Base-by-base conservation (phyloP, 352 stramenopile species). In the Aphanomyces cochlioides region DNA sequence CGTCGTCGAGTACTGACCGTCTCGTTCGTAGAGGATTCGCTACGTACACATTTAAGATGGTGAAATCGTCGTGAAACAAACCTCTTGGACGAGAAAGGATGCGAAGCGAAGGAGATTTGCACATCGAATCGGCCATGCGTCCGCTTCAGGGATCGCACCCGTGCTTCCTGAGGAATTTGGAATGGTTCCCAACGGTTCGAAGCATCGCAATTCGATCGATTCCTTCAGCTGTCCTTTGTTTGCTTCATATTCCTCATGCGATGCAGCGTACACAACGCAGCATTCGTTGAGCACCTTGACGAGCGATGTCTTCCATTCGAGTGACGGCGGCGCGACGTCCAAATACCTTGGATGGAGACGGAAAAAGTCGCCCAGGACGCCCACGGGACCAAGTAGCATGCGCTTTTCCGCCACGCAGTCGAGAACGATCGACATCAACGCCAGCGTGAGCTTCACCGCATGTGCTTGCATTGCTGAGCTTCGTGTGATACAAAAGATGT, bases 301-400 rank as follows among this genome's bases (percentile, higher is more conserved):
- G 43, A 93, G 63, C 8, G 69, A 73, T 41, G 83, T 75, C 56
- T 90, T 39, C 38, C 90, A 90, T 17, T 59, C 64, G 21, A 61
- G 57, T 0, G 56, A 59, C 5, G 88, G 79, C 5, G 89, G 15
- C 12, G 77, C 59, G 21, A 89, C 78, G 39, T 90, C 47, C 39
- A 82, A 73, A 21, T 80, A 19, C 17, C 21, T 56, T 2, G 78
- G 69, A 66, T 90, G 85, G 45, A 77, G 65, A 10, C 79, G 72
- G 68, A 93, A 60, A 15, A 88, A 90, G 50, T 92, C 83, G 56
- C 74, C 84, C 63, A 91, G 90, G n/a, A 88, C 77, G 17, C 75
- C 78, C 37, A 93, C 80, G 3, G 82, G 78, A 17, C 80, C 82
- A 6, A 81, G 70, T 60, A 92, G 67, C 10, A 81, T 81, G 57